These are phyloP conservation scores for Cordyceps cateniannulata DNA, from an alignment of 2,329 filamentous ascomycete species.

Conservation along the genomic window DNA sequence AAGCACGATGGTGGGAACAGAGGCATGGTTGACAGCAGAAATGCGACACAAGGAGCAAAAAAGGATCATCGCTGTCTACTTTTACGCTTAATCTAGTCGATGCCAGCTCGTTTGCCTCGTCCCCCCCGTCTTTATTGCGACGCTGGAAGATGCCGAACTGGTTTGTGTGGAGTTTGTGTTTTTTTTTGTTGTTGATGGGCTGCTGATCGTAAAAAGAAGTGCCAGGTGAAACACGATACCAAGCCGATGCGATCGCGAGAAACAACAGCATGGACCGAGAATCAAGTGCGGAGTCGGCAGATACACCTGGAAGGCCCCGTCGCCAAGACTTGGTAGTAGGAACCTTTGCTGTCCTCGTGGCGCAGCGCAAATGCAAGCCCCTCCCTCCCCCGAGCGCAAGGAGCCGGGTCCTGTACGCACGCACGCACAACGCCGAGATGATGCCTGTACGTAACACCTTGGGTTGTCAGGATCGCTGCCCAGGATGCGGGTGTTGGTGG, in stretches of 20 bases:
- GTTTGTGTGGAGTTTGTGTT: not conserved
- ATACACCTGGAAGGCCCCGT: too few species aligned
- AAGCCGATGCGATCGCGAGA: not conserved
- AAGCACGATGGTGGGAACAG: not conserved
- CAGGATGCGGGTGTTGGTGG: not conserved
- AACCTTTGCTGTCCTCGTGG: not conserved
- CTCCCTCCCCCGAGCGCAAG: not conserved
- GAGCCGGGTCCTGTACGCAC: too few species aligned
- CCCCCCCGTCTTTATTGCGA: not conserved
- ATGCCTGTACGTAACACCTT: not conserved
- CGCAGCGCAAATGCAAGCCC: slow-evolving; percentile 1
- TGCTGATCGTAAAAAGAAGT: not conserved
- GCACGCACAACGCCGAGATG: not conserved
- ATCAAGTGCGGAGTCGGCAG: not conserved
- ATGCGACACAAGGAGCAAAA: not conserved
- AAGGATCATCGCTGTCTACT: not conserved
- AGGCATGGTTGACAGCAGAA: too few species aligned
- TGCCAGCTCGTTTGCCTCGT: not conserved
- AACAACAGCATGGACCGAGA: not conserved
- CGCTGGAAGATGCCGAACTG: not conserved
- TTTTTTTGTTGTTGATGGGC: not conserved
- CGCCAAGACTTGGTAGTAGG: not conserved
- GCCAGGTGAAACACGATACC: not conserved
- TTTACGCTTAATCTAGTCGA: slow-evolving; percentile 7
- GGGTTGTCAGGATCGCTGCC: not conserved